Conservation (phyloP, 768 basidiomycete genomes). For the Russula virescens region DNA sequence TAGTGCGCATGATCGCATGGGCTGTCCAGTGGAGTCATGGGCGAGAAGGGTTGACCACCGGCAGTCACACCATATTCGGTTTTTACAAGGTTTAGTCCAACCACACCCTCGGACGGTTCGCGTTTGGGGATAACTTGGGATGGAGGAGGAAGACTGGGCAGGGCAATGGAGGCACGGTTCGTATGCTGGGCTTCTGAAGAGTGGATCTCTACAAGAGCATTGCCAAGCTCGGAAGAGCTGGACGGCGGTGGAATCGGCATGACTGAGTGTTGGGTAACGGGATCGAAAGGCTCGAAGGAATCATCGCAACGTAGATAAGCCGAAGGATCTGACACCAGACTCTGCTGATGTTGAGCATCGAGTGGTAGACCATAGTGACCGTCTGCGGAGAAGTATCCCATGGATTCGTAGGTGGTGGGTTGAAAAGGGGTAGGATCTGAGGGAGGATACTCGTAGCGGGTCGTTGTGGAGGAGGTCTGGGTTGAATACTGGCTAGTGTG, state of each 20-base stretch:
- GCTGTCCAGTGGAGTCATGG: conserved; percentile 1
- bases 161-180: conserved; percentile 1
- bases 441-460: conserved; percentile 7
- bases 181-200: not conserved
- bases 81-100: conserved; percentile 6
- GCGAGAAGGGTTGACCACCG: conserved; percentile 4
- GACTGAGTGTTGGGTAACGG: not conserved
- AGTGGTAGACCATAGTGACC: not conserved
- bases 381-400: not conserved
- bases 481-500: conserved; percentile 1
- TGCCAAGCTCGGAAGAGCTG: conserved; percentile 19
- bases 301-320: not conserved
- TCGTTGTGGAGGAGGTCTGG: not conserved
- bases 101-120: not conserved
- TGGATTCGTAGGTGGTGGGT: not conserved
- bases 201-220: conserved; percentile 16
- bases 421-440: conserved; percentile 8
- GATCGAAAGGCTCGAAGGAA: not conserved
- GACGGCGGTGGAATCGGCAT: conserved; percentile 4
- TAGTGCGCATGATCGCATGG: conserved; percentile 3
- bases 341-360: conserved; percentile 6
- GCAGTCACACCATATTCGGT: not conserved
- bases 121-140: not conserved
- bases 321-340: not conserved
- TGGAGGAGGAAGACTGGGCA: conserved; percentile 4